Evolutionary conservation across 1,284 basidiomycete species (phyloP).

Genomic region (Ustilago nuda): DNA sequence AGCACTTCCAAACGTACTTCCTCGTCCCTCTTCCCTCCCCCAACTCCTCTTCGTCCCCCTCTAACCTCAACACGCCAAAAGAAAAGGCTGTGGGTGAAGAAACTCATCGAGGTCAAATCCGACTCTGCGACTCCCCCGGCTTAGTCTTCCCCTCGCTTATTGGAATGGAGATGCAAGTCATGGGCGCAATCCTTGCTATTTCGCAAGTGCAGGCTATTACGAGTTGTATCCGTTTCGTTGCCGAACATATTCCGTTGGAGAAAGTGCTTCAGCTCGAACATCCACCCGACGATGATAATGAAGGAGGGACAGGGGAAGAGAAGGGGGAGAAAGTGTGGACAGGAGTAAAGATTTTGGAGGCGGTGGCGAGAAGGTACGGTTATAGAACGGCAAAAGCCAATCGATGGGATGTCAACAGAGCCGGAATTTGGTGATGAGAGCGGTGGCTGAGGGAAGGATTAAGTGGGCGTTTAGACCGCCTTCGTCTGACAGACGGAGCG

Average conservation of each 20-base stretch:
- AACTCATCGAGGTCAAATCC: conserved; percentile 35
- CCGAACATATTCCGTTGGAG: conserved; percentile 82
- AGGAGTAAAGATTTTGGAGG: conserved; percentile 81
- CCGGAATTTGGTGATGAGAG: conserved; percentile 78
- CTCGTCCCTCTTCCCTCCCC: conserved; percentile 82
- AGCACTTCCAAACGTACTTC: conserved; percentile 91
- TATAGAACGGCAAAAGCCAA: conserved; percentile 85
- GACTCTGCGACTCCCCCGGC: conserved; percentile 52
- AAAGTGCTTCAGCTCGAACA: conserved; percentile 74
- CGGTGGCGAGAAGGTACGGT: conserved; percentile 80
- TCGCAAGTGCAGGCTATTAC: conserved; percentile 81
- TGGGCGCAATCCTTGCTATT: conserved; percentile 86
- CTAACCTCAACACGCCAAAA: conserved; percentile 4
- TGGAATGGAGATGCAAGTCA: conserved; percentile 73
- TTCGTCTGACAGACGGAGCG: neutral
- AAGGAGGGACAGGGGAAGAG: conserved; percentile 52
- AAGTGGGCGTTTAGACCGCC: conserved; percentile 78
- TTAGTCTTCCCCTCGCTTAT: conserved; percentile 76
- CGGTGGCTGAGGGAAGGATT: conserved; percentile 81
- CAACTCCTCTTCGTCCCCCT: conserved; percentile 78
- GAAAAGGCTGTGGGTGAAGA: conserved; percentile 51
- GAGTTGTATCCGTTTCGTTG: conserved; percentile 79
- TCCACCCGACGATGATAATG: conserved; percentile 56
- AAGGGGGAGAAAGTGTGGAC: conserved; percentile 74
- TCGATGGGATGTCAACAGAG: conserved; percentile 84